Evolutionary conservation across 805 yeast species (phyloP), one percentile per base, ranked within the genome.

Genomic region (Kodamaea fukazawae): DNA sequence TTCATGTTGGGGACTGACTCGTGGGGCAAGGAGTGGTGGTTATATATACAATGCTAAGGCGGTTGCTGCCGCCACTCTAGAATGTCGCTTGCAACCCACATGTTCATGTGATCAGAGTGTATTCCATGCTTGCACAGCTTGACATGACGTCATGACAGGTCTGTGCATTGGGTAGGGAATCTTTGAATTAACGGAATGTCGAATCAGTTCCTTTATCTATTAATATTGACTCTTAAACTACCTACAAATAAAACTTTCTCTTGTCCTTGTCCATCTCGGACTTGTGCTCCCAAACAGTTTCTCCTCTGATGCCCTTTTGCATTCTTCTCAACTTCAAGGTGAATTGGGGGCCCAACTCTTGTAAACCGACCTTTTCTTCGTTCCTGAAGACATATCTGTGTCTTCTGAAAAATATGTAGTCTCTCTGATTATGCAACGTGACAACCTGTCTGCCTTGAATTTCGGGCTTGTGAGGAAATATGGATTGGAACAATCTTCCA

Each of bases 231-330:
- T 12, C 25, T n/a, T n/a, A n/a, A 18, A 12, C 16, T 11, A 15
- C 12, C 49, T 69, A 91, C 50, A 91, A 67, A 57, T 88, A 83
- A 60, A 91, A 91, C 76, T 87, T 89, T 65, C 82, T 81, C 80
- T 90, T 91, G 61, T 91, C 97, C 55, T 84, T 83, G 62, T 93
- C 98, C 98, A 93, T 90, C 49, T 86, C 95, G 3, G 96, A 83
- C 51, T 87, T 79, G 66, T 89, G 96, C 63, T 93, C 97, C 97
- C 98, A 91, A 55, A 88, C 96, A 18, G 86, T 73, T 55, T 91
- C 98, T 50, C 88, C 95, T 56, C 81, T 81, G 54, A 93, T 75
- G 38, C 98, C 99, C 65, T 81, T 84, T 62, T 91, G 98, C 43
- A 93, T 70, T 55, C 98, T 75, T 62, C 96, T 79, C 50, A 93